Base-by-base conservation (phyloP, 1,284 basidiomycete species). In the Mycena citricolor region DNA sequence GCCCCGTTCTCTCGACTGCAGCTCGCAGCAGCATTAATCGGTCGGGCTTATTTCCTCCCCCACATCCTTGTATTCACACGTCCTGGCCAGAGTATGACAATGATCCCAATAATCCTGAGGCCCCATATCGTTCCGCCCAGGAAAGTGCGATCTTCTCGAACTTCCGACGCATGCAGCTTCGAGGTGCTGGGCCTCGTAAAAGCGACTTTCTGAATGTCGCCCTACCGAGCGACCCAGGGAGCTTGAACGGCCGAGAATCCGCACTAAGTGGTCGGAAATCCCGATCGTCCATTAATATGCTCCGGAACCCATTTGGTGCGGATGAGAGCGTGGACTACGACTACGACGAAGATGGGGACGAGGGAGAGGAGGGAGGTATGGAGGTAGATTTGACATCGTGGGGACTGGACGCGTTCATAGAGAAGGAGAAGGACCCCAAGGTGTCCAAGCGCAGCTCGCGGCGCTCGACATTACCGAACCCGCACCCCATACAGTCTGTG, bases 311-410 rank as follows among this genome's bases (percentile, higher is more conserved):
- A 8, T 89, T 90, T 55, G 76, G 74, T 28, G 67, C 69, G 24
- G 82, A 80, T 46, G 80, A 80, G 28, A 70, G 72, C 4, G 68
- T 69, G 8, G 80, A 80, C 25, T 76, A 77, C 3, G 67, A 70
- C 10, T 80, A 80, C 25, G 76, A 77, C 13, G 81, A 81, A 25
- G 77, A 73, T 6, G 67, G 67, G 5, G 68, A 67, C n/a, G 67
- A 66, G 4, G 66, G 69, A 8, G 69, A 71, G 32, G 73, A 71
- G 22, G 71, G 73, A 32, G 77, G 73, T 13, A 51, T 85, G 35
- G 86, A 90, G 58, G 83, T 91, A 16, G 87, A 90, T 63, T 69
- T 90, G 39, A 73, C 84, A 3, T 90, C 87, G 16, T 90, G 89
- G 87, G 87, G 87, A 3, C 69, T 90, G 17, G 85, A 89, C 47